Base-by-base conservation (phyloP, 2,329 filamentous ascomycete species). In the Rugonectria rugulosa region DNA sequence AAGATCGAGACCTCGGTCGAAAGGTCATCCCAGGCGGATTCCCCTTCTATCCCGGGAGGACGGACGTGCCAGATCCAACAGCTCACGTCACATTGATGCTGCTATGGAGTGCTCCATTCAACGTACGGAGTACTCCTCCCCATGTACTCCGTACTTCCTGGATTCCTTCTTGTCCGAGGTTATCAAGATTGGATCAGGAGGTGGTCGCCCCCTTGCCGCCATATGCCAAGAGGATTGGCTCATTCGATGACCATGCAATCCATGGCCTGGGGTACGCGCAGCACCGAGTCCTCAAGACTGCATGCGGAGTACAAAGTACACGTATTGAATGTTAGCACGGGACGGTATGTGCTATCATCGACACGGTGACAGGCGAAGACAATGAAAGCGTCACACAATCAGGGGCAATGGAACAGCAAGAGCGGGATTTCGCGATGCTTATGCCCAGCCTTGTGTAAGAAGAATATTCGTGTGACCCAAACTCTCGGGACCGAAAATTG, bases 1-100 rank as follows among this genome's bases (percentile, higher is more conserved):
- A 65, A 58, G 61, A 68, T 68, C 65, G 63, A 68, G 65, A 68
- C 63, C 65, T 61, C 55, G 56, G 58, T 51, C 54, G n/a, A n/a
- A 56, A 57, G 58, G 51, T 38, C 49, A 61, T 65, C 50, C 46
- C 53, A 48, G 45, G 45, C 47, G 48, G 56, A 64, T 57, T 61
- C 59, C 57, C 62, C 60, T 46, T 51, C 42, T 53, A 68, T 67
- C 63, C 65, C 65, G 60, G 60, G 56, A 54, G 56, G 56, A 68
- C 59, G 63, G 60, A 66, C 60, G 47, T 55, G 51, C 62, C 57
- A 66, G 63, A 61, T 59, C 62, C 58, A 58, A 62, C 53, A 51
- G 45, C 52, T 61, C 61, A 56, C 53, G 48, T 56, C 37, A 27
- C 49, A 57, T 53, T 36, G 53, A 50, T 61, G 46, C 57, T 10